phyloP scores from a whole-genome alignment of 192 early-diverging fungal species.

The Phlyctochytrium planicorne region DNA sequence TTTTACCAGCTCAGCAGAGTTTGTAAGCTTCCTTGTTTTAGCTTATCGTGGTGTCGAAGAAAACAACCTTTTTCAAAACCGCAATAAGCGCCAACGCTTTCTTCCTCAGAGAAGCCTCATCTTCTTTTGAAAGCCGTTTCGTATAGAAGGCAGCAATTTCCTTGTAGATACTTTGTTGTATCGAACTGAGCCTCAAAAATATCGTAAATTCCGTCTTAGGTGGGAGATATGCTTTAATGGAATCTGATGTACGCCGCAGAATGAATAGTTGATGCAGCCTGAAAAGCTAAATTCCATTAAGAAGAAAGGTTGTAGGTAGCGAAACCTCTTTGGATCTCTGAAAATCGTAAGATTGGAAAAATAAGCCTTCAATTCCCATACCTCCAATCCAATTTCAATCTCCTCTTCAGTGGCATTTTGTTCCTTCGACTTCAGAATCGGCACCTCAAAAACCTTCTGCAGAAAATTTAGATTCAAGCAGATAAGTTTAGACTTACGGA shows the following conservation, averaged over 20 bases:
- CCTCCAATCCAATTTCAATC: constrained; percentile 27
- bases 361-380: constrained; percentile 4
- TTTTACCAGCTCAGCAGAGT: constrained; percentile 32
- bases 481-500: no score
- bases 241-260: constrained; percentile 54
- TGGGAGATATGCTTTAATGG: constrained; percentile 55
- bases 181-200: constrained; percentile 45
- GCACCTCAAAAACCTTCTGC: constrained; percentile 38
- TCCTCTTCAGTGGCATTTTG: constrained; percentile 25
- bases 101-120: constrained; percentile 14
- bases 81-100: constrained; percentile 48
- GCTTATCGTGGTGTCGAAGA: no score
- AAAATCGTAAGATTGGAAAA: neutral
- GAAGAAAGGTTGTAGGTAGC: neutral
- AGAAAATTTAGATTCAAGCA: no score
- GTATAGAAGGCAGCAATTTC: no score
- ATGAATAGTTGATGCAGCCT: constrained; percentile 53
- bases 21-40: constrained; percentile 19
- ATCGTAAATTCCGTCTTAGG: constrained; percentile 59
- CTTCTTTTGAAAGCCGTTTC: no score
- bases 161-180: constrained; percentile 43
- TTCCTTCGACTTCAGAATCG: constrained; percentile 34
- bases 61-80: constrained; percentile 31
- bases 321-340: constrained; percentile 27
- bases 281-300: neutral